These are phyloP conservation scores for Eucalyptus pumila DNA, from an alignment of 345 rosid genomes.

Conservation along the genomic window DNA sequence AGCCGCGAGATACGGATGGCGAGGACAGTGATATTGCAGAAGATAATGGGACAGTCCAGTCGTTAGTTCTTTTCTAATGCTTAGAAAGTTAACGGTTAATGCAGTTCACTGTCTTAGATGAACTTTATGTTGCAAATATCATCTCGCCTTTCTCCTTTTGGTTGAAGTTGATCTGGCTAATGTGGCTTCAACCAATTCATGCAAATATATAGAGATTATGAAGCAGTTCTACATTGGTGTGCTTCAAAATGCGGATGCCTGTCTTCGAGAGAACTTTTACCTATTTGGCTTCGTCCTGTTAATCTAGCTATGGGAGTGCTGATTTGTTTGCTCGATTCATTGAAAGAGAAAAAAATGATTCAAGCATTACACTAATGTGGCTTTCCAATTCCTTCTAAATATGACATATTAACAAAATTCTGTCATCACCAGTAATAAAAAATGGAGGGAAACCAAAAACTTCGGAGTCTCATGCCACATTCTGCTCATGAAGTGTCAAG, in stretches of 20 bases:
- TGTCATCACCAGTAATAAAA: background rate
- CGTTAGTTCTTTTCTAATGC: background rate
- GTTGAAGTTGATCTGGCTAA: background rate
- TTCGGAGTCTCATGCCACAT: background rate
- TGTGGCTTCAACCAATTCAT: background rate
- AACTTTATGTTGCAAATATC: background rate
- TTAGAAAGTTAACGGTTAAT: background rate
- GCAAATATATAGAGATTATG: background rate
- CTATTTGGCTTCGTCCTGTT: background rate
- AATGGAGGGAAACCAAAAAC: background rate
- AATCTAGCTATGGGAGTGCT: background rate
- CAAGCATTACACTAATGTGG: background rate
- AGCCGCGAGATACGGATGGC: conserved; percentile 49
- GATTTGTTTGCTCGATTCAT: background rate
- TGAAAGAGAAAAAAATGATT: background rate
- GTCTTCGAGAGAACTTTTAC: background rate
- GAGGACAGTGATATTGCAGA: conserved; percentile 54
- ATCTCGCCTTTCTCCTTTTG: background rate
- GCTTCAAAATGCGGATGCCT: background rate
- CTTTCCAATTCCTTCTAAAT: background rate
- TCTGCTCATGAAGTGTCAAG: background rate
- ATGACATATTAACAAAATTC: background rate
- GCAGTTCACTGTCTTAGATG: background rate
- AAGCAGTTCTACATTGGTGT: background rate
- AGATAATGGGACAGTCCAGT: conserved; percentile 31